Percentiles rank a stretch among this genome's conserved stretches.
These are phyloP conservation scores for Agaricus sinodeliciosus DNA, from an alignment of 768 basidiomycete species.

Conservation along the genomic window DNA sequence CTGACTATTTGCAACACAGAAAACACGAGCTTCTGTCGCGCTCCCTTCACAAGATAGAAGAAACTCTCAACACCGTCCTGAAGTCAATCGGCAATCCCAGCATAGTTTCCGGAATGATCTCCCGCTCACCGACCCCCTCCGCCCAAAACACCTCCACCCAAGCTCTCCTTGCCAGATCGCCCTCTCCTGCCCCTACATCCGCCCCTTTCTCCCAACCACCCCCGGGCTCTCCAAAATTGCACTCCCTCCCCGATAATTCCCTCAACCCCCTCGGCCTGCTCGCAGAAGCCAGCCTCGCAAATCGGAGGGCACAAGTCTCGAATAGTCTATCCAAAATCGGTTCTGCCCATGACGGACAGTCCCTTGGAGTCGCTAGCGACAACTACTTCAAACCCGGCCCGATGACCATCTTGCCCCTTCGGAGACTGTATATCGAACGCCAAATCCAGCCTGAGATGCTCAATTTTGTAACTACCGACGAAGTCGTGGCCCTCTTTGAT, in stretches of 20 bases:
- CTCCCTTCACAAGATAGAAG: slow-evolving; percentile 86
- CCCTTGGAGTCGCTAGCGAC: slow-evolving; percentile 76
- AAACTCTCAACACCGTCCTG: slow-evolving; percentile 87
- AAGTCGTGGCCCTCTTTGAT: slow-evolving; percentile 87
- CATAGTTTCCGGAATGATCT: slow-evolving; percentile 74
- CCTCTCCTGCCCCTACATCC: slow-evolving; percentile 35
- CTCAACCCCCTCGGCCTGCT: slow-evolving; percentile 90
- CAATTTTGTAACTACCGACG: slow-evolving; percentile 78
- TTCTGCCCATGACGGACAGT: slow-evolving; percentile 32
- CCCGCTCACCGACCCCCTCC: slow-evolving; percentile 70
- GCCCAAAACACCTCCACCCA: slow-evolving; percentile 49
- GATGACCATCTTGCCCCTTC: slow-evolving; percentile 81
- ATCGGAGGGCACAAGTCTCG: slow-evolving; percentile 52
- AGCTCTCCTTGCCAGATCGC: slow-evolving; percentile 46
- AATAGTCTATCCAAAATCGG: slow-evolving; percentile 22
- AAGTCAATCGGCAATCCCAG: slow-evolving; percentile 82
- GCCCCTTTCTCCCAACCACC: slow-evolving; percentile 23
- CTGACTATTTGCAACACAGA: slow-evolving; percentile 34
- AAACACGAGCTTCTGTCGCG: slow-evolving; percentile 80
- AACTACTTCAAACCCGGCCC: slow-evolving; percentile 93
- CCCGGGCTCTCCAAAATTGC: slow-evolving; percentile 75
- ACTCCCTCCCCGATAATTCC: slow-evolving; percentile 86
- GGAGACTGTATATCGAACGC: slow-evolving; percentile 78
- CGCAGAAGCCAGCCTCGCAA: slow-evolving; percentile 83
- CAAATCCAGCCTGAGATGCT: slow-evolving; percentile 93